Evolutionary conservation across 2,329 filamentous ascomycete genomes (phyloP), one percentile per base, ranked within the genome.

Genomic region (Alternaria brassicae): DNA sequence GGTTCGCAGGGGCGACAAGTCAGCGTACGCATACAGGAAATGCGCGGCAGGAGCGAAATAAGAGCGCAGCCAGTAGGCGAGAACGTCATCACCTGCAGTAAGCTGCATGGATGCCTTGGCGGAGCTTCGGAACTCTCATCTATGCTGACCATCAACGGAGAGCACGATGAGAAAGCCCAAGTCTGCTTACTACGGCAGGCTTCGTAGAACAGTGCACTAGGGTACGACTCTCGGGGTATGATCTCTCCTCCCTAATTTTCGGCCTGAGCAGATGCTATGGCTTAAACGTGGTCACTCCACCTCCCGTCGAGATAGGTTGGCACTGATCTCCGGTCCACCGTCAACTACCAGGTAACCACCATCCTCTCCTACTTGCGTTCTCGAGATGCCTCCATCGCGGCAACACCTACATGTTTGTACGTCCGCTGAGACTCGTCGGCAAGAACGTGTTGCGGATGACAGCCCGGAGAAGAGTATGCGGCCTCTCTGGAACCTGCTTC

Each of bases 401-500:
- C 37, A 41, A 52, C 27, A 17, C 34, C 23, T 52, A 23, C 25
- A 52, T 40, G 49, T 15, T 27, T 8, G 25, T 7, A 41, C 2
- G 5, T 15, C 40, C 37, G n/a, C 36, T 27, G 8, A 42, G 2
- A 21, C 15, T 30, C 15, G 7, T 27, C 8, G 27, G 15, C 36
- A n/a, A 32, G 27, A 52, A 52, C 23, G 32, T 9, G 37, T 23
- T 41, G 49, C 49, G 13, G 36, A 37, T 52, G 21, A 37, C n/a
- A 7, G 15, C 30, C 6, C 25, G 23, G 37, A 41, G 27, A 41
- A 23, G 36, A 21, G 15, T 6, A 21, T n/a, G 23, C 2, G 6
- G 49, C 32, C 37, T 41, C 49, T 52, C 25, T 17, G 37, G 17
- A 32, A 52, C 49, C 49, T 52, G 25, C 49, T 52, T 23, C 32